Base-by-base conservation (phyloP, 305 asterid genomes). In the Solanum hybrid region DNA sequence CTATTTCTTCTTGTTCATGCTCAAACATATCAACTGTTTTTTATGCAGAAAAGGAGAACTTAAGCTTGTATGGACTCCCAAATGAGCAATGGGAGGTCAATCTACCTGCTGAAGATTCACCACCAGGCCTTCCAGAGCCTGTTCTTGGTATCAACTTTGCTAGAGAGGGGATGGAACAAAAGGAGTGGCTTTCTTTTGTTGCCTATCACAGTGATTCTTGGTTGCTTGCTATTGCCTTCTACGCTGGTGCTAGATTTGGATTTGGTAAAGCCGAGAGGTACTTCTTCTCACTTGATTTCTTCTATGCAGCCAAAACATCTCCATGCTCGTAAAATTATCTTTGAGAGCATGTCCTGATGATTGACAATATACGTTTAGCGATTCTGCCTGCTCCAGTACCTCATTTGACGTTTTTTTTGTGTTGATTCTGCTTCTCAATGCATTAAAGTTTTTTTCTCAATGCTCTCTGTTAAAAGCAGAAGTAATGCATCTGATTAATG, bases 121-220 rank as follows among this genome's bases (percentile, higher is more conserved):
- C 95, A 86, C 94, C 94, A 67, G 91, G 92, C 88, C 92, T 93
- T 20, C 95, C 94, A 3, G 94, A 92, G 80, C 95, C 94, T 90
- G 94, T 93, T 87, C 77, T 92, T 80, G 95, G 95, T 61, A 93
- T 93, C 78, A 92, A 92, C 91, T 93, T 92, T 90, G 92, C 95
- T 35, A 92, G 95, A 88, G 95, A 92, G 29, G 94, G 94, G 35
- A 92, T 93, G 95, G 92, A 91, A 90, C 94, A 89, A 24, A 93
- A 93, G 86, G 95, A 93, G 37, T 93, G 94, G 95, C 75, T 92
- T 85, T 92, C 95, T 57, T 86, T 92, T 37, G 94, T 93, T 83
- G 92, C 95, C 79, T 92, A 91, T 80, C 95, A 93, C 87, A 90
- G 95, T 85, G 94, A 93, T 80, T 90, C 95, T 24, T 93, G 95